Evolutionary conservation across 805 yeast genomes (phyloP), one percentile per base, ranked within the genome.

Genomic region (Kodamaea restingae): DNA sequence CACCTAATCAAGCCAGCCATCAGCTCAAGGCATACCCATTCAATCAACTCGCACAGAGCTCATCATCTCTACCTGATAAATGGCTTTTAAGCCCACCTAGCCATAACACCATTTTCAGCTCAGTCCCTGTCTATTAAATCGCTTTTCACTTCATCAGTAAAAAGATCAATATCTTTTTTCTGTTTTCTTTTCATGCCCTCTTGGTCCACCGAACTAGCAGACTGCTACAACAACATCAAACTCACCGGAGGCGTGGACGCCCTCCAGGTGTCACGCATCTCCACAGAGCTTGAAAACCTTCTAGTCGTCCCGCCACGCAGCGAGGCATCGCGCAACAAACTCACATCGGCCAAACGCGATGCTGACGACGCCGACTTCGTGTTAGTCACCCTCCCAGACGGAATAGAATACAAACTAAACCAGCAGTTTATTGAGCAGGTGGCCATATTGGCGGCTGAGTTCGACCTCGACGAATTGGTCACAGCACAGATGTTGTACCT

Each of bases 401-500:
- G 81, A 17, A 73, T 71, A 14, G 76, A 76, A 33, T 81, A 75
- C 49, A 74, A 75, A 43, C 58, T 90, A 22, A 87, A 84, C 52
- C 67, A 76, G 34, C 76, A 77, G 27, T 90, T 88, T 49, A 68
- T 83, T 28, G 70, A 78, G 38, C 68, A 75, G 3, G 73, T 88
- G 1, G 66, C 79, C 4, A 79, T 78, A 27, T 67, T 91, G 38
- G 69, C 84, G 36, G 65, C 52, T 17, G 70, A 67, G 41, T 46
- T 69, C 14, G 59, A 61, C 32, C 42, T 91, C 37, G 95, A 91
- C 58, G 97, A 91, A 56, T 38, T 84, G 20, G 67, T 75, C 2
- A 75, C 86, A 1, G 93, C 95, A 1, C 85, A 88, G 52, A 54
- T 86, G 18, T 67, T 90, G 2, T 73, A 64, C 36, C 56, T 60